Base-by-base conservation (phyloP, 192 early-diverging fungal genomes). In the Backusella circina region DNA sequence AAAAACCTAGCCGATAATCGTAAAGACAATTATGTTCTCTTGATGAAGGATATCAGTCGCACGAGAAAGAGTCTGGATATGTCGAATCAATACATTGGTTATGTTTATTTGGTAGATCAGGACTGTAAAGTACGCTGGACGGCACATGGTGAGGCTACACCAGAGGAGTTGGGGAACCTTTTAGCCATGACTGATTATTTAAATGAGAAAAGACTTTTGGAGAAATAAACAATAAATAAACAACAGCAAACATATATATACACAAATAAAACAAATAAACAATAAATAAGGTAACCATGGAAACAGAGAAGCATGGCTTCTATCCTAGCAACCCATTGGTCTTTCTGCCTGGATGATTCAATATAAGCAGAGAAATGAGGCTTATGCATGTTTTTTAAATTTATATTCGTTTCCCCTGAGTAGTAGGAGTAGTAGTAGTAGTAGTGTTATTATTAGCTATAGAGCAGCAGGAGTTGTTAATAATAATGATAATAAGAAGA, bases 91-190 rank as follows among this genome's bases (percentile, higher is more conserved):
- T 88, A 86, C 67, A 77, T 87, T 39, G 88, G 88, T 1, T 89
- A 89, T 65, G 81, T 84, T 3, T 89, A 83, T 69, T 69, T 89
- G 51, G 77, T 89, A 30, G 88, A 89, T 57, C 67, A 78, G 67
- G 78, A 89, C 50, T 87, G 88, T 71, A 85, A 84, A 41, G 85
- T 89, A n/a, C 74, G 88, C 47, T 89, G 88, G 88, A 77, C 79
- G 0, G 86, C 88, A 12, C 86, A 89, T 79, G 87, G 87, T 18
- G 64, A 78, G 6, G 86, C 81, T 9, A 83, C 86, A 0, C 54
- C 68, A 18, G 70, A 75, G 41, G 87, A 88, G 71, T 18, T 87
- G 12, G 75, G 75, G 30, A 85, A 79, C 33, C 74, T 83, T 73
- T 51, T 83, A 31, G 82, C 71, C 31, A 79, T 78, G 77, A 76